Evolutionary conservation across 2,329 filamentous ascomycete species (phyloP).

Genomic region (Diaporthe vaccinii): DNA sequence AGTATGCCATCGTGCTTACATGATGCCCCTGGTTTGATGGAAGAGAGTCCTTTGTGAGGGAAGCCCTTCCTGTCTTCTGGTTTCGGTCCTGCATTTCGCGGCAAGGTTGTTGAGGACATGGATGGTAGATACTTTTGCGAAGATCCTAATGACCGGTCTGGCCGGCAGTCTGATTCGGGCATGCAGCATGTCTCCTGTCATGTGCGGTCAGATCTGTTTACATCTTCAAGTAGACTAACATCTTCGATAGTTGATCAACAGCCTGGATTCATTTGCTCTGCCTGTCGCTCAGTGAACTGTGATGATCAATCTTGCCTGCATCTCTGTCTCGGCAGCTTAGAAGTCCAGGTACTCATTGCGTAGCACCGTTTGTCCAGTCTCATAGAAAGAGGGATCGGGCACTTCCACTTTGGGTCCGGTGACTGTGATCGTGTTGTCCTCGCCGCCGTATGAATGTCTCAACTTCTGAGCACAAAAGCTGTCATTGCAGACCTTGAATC

Average conservation of each 20-base stretch:
- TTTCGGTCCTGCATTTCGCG: neutral
- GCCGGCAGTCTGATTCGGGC: constrained; percentile 29
- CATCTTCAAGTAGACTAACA: constrained; percentile 32
- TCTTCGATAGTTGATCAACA: constrained; percentile 33
- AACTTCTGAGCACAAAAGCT: neutral
- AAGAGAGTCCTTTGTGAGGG: neutral
- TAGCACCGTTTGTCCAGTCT: neutral
- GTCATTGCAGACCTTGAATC: neutral
- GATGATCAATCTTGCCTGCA: neutral
- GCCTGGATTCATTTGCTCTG: constrained; percentile 7
- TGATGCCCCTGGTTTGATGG: neutral
- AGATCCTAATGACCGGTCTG: constrained; percentile 4
- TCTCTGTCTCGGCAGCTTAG: neutral
- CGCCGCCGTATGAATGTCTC: neutral
- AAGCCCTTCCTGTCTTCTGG: neutral
- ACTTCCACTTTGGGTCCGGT: neutral
- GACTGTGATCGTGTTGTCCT: neutral
- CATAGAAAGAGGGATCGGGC: too few relatives aligned
- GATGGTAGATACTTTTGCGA: constrained; percentile 25
- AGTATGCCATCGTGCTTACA: neutral
- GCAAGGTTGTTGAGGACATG: constrained; percentile 35
- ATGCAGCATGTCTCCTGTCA: constrained; percentile 29
- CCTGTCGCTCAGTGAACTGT: neutral
- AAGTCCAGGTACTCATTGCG: neutral
- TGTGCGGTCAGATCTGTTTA: constrained; percentile 34